Percentiles rank a stretch among this genome's conserved stretches.
phyloP scores from a whole-genome alignment of 2,329 filamentous ascomycete genomes.

The Sclerotinia sclerotiorum region DNA sequence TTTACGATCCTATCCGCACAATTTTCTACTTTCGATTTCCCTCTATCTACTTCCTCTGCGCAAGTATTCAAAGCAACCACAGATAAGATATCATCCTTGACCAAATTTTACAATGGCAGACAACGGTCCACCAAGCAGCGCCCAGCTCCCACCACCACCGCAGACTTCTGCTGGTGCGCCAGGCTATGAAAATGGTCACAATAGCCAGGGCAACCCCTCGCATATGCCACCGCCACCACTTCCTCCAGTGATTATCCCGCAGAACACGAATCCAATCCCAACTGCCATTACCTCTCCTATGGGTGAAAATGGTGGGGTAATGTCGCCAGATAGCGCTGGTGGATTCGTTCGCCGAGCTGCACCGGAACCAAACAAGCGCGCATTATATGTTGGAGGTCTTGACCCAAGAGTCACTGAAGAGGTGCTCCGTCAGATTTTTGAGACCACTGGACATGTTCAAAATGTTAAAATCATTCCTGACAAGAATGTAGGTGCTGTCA shows the following conservation, averaged over 20 bases:
- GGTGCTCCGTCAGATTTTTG: constrained; percentile 94
- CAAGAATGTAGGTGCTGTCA: constrained; percentile 81
- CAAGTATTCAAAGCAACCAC: constrained; percentile 28
- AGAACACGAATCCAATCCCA: constrained; percentile 94
- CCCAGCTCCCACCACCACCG: constrained; percentile 68
- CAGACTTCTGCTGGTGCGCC: constrained; percentile 69
- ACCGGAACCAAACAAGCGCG: constrained; percentile 97
- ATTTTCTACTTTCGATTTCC: constrained; percentile 29
- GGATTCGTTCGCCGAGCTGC: constrained; percentile 85
- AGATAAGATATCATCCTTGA: constrained; percentile 31
- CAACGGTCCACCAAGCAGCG: constrained; percentile 59
- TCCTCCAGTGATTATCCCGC: constrained; percentile 80
- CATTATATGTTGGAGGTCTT: constrained; percentile 90
- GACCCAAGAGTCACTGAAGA: constrained; percentile 96
- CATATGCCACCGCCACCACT: constrained; percentile 91
- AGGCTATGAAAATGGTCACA: constrained; percentile 75
- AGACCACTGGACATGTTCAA: constrained; percentile 96
- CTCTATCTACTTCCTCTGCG: constrained; percentile 32
- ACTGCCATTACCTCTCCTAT: constrained; percentile 88
- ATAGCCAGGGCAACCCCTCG: constrained; percentile 65
- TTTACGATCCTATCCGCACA: constrained; percentile 29
- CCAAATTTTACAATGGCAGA: constrained; percentile 68
- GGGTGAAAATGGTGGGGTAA: constrained; percentile 64
- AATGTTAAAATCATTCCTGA: constrained; percentile 99
- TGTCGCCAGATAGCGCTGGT: constrained; percentile 81